phyloP scores from a whole-genome alignment of 2,329 filamentous ascomycete species.

The Pseudodiploospora longispora region DNA sequence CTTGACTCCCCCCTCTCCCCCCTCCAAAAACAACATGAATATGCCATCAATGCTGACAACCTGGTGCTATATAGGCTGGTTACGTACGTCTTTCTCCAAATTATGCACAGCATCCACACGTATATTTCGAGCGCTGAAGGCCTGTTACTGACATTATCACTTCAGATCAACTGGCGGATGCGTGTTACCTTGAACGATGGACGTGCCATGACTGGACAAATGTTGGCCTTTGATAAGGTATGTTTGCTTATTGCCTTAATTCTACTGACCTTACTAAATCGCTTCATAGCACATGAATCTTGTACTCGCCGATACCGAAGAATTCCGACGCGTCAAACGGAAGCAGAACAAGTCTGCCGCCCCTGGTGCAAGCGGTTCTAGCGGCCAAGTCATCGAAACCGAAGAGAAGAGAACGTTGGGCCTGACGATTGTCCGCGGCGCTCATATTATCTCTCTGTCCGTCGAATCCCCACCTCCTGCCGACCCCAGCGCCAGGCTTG shows the following conservation, averaged over 20 bases:
- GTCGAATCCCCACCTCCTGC: conserved; percentile 93
- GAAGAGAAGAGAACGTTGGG: conserved; percentile 98
- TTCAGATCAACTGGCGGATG: conserved; percentile 99
- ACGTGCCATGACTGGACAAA: conserved; percentile 93
- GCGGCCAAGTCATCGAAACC: conserved; percentile 66
- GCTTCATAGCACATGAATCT: conserved; percentile 86
- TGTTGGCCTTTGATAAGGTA: conserved; percentile 98
- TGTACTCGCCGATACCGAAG: conserved; percentile 96
- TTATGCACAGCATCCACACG: conserved; percentile 15
- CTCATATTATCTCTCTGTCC: conserved; percentile 88
- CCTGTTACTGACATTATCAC: conserved; percentile 5
- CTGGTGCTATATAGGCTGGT: conserved; percentile 50
- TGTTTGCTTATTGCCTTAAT: conserved; percentile 4
- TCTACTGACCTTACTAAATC: conserved; percentile 7
- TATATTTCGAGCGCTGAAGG: conserved; percentile 12
- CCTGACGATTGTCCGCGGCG: conserved; percentile 87
- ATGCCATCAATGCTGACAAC: conserved; percentile 49
- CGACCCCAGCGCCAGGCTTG: conserved; percentile 83
- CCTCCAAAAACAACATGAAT: conserved; percentile 36
- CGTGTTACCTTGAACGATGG: conserved; percentile 91
- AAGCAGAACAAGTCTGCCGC: conserved; percentile 67
- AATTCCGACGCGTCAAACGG: conserved; percentile 86
- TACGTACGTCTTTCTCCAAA: conserved; percentile 48
- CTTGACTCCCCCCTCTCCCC: conserved; percentile 24
- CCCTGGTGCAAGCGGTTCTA: conserved; percentile 47